Percentiles rank a stretch among this genome's conserved stretches.
Evolutionary conservation across 2,329 filamentous ascomycete genomes (phyloP).

Genomic region (Fusarium sororula): DNA sequence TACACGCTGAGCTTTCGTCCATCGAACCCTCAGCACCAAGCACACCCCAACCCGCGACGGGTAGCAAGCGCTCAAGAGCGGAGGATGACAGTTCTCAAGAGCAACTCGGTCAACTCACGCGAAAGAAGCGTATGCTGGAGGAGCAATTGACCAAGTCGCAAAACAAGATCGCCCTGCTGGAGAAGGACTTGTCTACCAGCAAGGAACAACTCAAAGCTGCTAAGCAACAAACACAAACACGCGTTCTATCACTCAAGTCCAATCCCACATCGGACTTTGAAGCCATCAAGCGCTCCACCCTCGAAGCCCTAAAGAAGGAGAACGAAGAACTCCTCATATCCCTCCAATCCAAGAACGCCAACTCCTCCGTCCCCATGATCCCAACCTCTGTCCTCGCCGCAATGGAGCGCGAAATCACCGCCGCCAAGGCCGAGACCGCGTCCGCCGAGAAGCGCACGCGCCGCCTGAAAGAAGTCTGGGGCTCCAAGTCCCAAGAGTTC

Average conservation of each 20-base stretch:
- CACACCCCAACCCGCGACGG: constrained; percentile 52
- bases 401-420: constrained; percentile 77
- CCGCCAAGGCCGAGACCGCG: constrained; percentile 73
- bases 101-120: constrained; percentile 81
- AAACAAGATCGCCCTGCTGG: constrained; percentile 74
- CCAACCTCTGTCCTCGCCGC: constrained; percentile 81
- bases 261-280: constrained; percentile 91
- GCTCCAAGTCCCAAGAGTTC: constrained; percentile 90
- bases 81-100: constrained; percentile 72
- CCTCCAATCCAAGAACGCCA: constrained; percentile 59
- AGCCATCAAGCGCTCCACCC: constrained; percentile 82
- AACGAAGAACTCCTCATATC: constrained; percentile 84
- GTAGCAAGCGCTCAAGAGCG: constrained; percentile 72
- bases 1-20: constrained; percentile 78
- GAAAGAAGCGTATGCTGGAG: constrained; percentile 88
- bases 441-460: constrained; percentile 84
- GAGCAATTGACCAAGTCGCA: constrained; percentile 77
- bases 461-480: constrained; percentile 93
- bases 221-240: constrained; percentile 75
- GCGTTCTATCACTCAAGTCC: constrained; percentile 85
- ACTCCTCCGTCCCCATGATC: constrained; percentile 67
- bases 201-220: constrained; percentile 76
- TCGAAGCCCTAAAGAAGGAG: constrained; percentile 80
- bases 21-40: constrained; percentile 58
- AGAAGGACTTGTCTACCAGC: constrained; percentile 78